These are phyloP conservation scores for Gynandropsis gynandra DNA, from an alignment of 345 rosid genomes.

Conservation along the genomic window DNA sequence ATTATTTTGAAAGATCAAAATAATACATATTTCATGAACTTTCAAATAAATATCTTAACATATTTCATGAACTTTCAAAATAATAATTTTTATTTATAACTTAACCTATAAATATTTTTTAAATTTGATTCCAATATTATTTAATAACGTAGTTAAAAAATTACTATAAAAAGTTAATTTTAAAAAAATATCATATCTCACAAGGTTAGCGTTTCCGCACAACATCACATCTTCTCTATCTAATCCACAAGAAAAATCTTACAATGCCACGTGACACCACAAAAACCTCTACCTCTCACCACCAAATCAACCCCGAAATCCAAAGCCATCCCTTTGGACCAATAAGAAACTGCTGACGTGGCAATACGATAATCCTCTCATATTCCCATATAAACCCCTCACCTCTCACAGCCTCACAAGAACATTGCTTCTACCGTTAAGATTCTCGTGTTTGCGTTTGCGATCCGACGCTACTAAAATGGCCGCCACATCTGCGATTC, in stretches of 20 bases:
- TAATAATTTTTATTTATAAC: too few relatives aligned
- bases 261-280: constrained; percentile 35
- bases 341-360: constrained; percentile 41
- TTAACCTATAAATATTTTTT: too few relatives aligned
- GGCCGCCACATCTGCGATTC: constrained; percentile 87
- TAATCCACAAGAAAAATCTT: constrained; percentile 24
- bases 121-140: too few relatives aligned
- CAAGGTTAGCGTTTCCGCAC: constrained; percentile 3
- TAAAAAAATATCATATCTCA: neutral
- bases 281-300: constrained; percentile 20
- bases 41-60: too few relatives aligned
- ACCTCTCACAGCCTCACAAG: neutral
- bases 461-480: constrained; percentile 30
- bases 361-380: constrained; percentile 40
- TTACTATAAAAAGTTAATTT: too few relatives aligned
- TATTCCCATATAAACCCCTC: constrained; percentile 35
- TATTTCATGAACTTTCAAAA: too few relatives aligned
- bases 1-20: too few relatives aligned
- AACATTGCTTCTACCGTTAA: too few relatives aligned
- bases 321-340: constrained; percentile 28
- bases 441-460: too few relatives aligned
- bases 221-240: constrained; percentile 11
- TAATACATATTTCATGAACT: too few relatives aligned
- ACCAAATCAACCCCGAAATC: constrained; percentile 39
- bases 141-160: too few relatives aligned